Conservation (phyloP, 2,329 filamentous ascomycete species). For the Phymatotrichopsis omnivora region DNA sequence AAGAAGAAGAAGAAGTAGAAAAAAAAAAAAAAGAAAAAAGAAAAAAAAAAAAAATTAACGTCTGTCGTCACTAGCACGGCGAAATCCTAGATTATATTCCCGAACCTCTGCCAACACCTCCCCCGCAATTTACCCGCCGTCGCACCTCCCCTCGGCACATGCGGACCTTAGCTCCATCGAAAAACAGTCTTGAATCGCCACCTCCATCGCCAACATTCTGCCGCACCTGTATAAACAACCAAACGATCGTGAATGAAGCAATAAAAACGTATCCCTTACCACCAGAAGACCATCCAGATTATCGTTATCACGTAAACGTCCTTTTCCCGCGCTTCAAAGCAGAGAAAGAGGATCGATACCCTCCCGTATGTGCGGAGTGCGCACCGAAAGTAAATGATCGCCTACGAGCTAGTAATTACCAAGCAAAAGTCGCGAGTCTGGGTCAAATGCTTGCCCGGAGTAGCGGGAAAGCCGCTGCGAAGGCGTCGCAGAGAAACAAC, state of each 20-base stretch:
- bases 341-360: slow-evolving; percentile 71
- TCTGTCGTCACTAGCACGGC: slow-evolving; percentile 62
- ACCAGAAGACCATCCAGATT: slow-evolving; percentile 45
- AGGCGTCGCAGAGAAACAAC: background rate
- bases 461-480: slow-evolving; percentile 11
- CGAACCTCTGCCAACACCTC: slow-evolving; percentile 43
- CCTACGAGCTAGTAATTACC: slow-evolving; percentile 63
- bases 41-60: no score
- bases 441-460: slow-evolving; percentile 37
- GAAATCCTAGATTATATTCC: slow-evolving; percentile 80
- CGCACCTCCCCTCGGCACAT: slow-evolving; percentile 34
- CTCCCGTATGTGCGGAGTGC: slow-evolving; percentile 76
- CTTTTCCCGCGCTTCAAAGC: slow-evolving; percentile 46
- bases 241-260: slow-evolving; percentile 64
- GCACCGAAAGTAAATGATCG: slow-evolving; percentile 60
- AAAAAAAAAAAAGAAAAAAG: no score
- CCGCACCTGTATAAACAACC: slow-evolving; percentile 74
- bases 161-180: slow-evolving; percentile 21
- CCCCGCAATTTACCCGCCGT: slow-evolving; percentile 41
- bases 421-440: slow-evolving; percentile 72
- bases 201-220: slow-evolving; percentile 49
- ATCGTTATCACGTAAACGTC: slow-evolving; percentile 27
- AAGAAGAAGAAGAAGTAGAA: no score
- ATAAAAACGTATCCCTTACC: slow-evolving; percentile 68
- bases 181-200: slow-evolving; percentile 26